Percentiles rank a stretch among this genome's conserved stretches.
phyloP scores from a whole-genome alignment of 805 yeast genomes.

The Saturnispora bothae region DNA sequence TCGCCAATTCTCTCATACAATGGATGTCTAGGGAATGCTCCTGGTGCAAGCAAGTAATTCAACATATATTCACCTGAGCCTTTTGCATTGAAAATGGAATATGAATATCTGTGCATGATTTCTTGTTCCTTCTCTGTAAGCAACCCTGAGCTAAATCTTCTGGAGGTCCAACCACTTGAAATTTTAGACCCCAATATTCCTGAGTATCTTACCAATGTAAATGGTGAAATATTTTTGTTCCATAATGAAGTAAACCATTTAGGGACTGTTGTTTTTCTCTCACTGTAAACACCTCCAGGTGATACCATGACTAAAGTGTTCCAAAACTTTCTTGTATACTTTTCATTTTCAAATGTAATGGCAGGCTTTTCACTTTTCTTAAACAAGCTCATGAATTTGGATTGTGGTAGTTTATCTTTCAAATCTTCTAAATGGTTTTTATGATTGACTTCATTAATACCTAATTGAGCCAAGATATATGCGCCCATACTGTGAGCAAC shows the following conservation, averaged over 20 bases:
- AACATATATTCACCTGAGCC: slow-evolving; percentile 94
- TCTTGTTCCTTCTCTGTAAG: slow-evolving; percentile 25
- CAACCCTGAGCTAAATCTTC: slow-evolving; percentile 49
- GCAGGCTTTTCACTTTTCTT: not conserved
- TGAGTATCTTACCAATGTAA: slow-evolving; percentile 61
- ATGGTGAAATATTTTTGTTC: slow-evolving; percentile 75
- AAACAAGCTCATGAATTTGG: slow-evolving; percentile 1
- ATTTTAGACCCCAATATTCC: slow-evolving; percentile 79
- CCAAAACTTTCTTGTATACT: slow-evolving; percentile 11
- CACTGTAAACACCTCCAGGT: slow-evolving; percentile 72
- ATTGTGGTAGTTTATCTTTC: slow-evolving; percentile 6
- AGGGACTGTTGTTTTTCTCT: slow-evolving; percentile 38
- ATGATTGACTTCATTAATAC: slow-evolving; percentile 12
- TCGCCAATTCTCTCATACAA: slow-evolving; percentile 43
- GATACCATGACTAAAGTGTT: slow-evolving; percentile 64
- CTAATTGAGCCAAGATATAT: slow-evolving; percentile 57
- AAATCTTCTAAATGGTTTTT: slow-evolving; percentile 10
- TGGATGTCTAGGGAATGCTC: slow-evolving; percentile 81
- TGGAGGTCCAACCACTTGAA: slow-evolving; percentile 80
- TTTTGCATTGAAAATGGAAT: slow-evolving; percentile 70
- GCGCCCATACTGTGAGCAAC: slow-evolving; percentile 94
- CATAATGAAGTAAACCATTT: slow-evolving; percentile 71
- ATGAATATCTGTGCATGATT: slow-evolving; percentile 67
- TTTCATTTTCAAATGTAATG: slow-evolving; percentile 1
- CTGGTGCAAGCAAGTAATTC: slow-evolving; percentile 76